Evolutionary conservation across 2,329 filamentous ascomycete species (phyloP).

Genomic region (Colletotrichum magnum): DNA sequence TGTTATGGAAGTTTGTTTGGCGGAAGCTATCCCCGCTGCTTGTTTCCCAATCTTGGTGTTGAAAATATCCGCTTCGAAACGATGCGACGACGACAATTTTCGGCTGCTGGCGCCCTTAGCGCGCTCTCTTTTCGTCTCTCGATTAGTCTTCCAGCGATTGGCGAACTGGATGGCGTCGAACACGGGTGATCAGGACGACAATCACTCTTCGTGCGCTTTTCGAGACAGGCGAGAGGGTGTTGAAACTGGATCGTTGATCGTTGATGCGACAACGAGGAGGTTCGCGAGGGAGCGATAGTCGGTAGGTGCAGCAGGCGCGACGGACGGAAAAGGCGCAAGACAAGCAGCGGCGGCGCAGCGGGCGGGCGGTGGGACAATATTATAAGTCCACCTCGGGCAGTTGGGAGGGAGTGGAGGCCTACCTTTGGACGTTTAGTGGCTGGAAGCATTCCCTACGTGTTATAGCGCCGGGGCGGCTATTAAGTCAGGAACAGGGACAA

Average conservation of each 20-base stretch:
- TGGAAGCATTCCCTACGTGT: constrained; percentile 25
- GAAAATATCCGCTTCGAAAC: not conserved
- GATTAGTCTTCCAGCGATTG: not conserved
- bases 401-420: constrained; percentile 31
- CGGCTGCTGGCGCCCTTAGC: not conserved
- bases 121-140: not conserved
- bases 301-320: constrained; percentile 24
- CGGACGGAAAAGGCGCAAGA: constrained; percentile 22
- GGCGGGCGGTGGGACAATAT: constrained; percentile 37
- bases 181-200: too few species aligned
- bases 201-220: not conserved
- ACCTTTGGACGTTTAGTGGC: constrained; percentile 9
- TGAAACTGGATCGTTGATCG: not conserved
- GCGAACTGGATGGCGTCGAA: not conserved
- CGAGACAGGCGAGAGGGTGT: not conserved
- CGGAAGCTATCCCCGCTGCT: constrained; percentile 16
- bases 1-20: not conserved
- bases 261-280: not conserved
- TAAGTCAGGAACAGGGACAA: constrained; percentile 34
- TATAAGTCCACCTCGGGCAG: constrained; percentile 32
- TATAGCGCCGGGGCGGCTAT: constrained; percentile 19
- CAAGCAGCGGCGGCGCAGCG: not conserved
- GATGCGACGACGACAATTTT: constrained; percentile 22
- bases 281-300: constrained; percentile 10
- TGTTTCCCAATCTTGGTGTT: constrained; percentile 26